Conservation (phyloP, 129 eudicot species). For the Solidago caesia region DNA sequence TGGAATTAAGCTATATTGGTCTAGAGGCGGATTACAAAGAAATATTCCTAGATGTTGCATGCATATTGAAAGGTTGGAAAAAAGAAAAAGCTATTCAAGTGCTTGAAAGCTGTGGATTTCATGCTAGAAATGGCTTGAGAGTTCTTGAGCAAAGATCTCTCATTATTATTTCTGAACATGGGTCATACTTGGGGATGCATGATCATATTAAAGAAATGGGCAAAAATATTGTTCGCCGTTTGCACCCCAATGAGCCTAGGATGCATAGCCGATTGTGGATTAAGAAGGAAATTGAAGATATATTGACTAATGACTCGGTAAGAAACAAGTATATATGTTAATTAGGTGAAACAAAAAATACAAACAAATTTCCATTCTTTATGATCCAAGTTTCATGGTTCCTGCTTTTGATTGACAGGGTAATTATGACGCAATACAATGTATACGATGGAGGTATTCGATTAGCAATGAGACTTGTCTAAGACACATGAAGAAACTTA, state of each 20-base stretch:
- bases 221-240: no score
- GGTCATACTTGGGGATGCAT: no score
- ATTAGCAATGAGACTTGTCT: neutral
- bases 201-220: no score
- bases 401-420: neutral
- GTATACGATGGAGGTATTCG: neutral
- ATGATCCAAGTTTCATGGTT: neutral
- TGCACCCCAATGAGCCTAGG: neutral
- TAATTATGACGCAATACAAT: neutral
- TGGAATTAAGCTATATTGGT: no score
- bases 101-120: no score
- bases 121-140: no score
- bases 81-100: no score
- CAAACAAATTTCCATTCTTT: neutral
- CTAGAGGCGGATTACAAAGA: no score
- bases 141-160: no score
- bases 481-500: neutral
- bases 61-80: no score
- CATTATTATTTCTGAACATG: no score
- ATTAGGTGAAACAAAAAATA: neutral
- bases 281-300: neutral
- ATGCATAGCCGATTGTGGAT: conserved; percentile 2
- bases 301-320: neutral
- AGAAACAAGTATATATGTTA: neutral
- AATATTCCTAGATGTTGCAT: no score